Percentiles rank a stretch among this genome's conserved stretches.
These are phyloP conservation scores for Alternaria viburni DNA, from an alignment of 2,329 filamentous ascomycete genomes.

Conservation along the genomic window DNA sequence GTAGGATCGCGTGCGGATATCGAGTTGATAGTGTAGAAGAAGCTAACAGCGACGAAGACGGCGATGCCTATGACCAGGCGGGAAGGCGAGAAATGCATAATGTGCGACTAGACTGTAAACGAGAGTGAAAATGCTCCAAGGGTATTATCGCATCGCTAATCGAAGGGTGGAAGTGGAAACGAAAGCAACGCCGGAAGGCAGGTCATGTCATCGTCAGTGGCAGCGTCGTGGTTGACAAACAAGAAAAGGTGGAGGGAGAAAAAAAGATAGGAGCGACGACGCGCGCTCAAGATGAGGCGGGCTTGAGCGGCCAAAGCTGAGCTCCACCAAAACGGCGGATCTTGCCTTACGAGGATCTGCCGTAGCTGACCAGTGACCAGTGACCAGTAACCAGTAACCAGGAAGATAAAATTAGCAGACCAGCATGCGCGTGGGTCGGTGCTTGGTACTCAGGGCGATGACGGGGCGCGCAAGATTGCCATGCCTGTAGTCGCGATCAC, in stretches of 20 bases:
- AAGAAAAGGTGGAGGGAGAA: not conserved
- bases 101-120: constrained; percentile 3
- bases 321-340: constrained; percentile 11
- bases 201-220: constrained; percentile 17
- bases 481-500: not conserved
- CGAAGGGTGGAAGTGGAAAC: not conserved
- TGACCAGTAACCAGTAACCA: not conserved
- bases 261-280: constrained; percentile 16
- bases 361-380: constrained; percentile 2
- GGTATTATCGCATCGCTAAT: constrained; percentile 15
- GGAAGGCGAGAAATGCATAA: constrained; percentile 29
- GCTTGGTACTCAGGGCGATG: not conserved
- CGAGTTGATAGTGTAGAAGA: constrained; percentile 33
- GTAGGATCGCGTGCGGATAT: constrained; percentile 43
- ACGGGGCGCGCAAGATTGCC: not conserved
- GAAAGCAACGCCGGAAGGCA: not conserved
- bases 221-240: not conserved
- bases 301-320: constrained; percentile 9
- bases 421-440: constrained; percentile 1
- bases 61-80: constrained; percentile 28
- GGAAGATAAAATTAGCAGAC: constrained; percentile 16
- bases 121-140: constrained; percentile 6
- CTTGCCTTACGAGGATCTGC: constrained; percentile 7
- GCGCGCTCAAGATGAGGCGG: constrained; percentile 3
- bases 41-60: constrained; percentile 22